Conservation (phyloP, 179 eudicot species). For the Nepenthes alata region DNA sequence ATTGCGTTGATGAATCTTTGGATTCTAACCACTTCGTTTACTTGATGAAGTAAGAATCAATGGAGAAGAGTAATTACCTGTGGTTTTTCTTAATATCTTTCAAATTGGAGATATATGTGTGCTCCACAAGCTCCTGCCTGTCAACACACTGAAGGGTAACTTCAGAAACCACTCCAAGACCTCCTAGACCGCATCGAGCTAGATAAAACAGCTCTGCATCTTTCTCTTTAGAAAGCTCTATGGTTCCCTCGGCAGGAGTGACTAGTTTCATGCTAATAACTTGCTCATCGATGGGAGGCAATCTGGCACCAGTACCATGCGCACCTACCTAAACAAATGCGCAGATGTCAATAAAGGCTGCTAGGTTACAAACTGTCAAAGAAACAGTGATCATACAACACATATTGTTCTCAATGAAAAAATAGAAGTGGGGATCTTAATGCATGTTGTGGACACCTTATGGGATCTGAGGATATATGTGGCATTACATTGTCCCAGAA, state of each 20-base stretch:
- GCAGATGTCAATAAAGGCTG: not conserved
- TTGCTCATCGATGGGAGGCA: slow-evolving; percentile 98
- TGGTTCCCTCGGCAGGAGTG: slow-evolving; percentile 88
- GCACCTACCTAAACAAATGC: slow-evolving; percentile 72
- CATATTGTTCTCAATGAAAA: not conserved
- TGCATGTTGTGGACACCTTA: too few species aligned
- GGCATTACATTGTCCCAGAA: too few species aligned
- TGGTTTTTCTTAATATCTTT: slow-evolving; percentile 89
- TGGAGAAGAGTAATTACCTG: slow-evolving; percentile 42
- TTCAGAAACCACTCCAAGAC: slow-evolving; percentile 91
- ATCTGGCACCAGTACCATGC: slow-evolving; percentile 94
- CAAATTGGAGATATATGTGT: slow-evolving; percentile 69
- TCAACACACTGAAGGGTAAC: slow-evolving; percentile 98
- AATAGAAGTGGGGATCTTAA: not conserved
- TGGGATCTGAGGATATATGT: too few species aligned
- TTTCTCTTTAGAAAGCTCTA: slow-evolving; percentile 82
- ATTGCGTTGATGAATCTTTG: too few species aligned
- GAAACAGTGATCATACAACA: not conserved
- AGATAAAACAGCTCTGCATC: slow-evolving; percentile 90
- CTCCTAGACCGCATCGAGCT: slow-evolving; percentile 98
- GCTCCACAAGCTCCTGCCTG: slow-evolving; percentile 93
- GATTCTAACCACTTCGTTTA: too few species aligned
- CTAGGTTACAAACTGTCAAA: not conserved
- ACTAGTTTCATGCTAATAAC: slow-evolving; percentile 87
- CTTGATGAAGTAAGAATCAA: too few species aligned